phyloP scores from a whole-genome alignment of 352 stramenopile species.

The Globisporangium parvum region DNA sequence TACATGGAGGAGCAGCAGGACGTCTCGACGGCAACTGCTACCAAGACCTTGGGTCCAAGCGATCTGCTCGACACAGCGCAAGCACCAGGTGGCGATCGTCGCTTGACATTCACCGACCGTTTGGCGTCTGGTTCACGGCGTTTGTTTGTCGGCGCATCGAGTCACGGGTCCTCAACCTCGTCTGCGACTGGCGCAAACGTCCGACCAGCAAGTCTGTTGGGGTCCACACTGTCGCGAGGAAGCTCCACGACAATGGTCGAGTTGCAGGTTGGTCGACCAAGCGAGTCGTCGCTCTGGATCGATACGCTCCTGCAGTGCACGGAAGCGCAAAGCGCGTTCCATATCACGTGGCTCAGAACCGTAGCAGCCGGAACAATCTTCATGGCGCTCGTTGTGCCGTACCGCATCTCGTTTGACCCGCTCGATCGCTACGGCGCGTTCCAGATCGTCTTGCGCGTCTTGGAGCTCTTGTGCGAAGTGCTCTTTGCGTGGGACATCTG shows the following conservation, averaged over 20 bases:
- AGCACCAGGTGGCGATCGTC: neutral
- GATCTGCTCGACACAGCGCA: conserved; percentile 19
- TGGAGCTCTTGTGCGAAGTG: conserved; percentile 31
- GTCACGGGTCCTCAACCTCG: conserved; percentile 1
- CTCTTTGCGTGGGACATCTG: conserved; percentile 44
- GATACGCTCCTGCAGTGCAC: conserved; percentile 6
- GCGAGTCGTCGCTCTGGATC: neutral
- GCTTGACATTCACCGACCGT: neutral
- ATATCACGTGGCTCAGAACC: conserved; percentile 35
- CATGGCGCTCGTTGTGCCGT: conserved; percentile 37
- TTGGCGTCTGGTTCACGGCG: neutral
- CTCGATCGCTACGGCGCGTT: conserved; percentile 16
- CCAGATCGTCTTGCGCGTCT: conserved; percentile 10
- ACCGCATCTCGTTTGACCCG: conserved; percentile 36
- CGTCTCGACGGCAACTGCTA: conserved; percentile 2
- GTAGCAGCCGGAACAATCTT: conserved; percentile 30
- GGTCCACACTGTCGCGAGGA: too few relatives aligned
- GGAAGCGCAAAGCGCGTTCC: conserved; percentile 36
- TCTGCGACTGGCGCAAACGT: neutral
- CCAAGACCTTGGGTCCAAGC: conserved; percentile 10
- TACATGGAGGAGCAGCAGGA: conserved; percentile 17
- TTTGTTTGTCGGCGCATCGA: neutral
- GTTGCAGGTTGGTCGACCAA: neutral
- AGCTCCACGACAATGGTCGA: neutral
- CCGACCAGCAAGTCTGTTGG: too few relatives aligned